Evolutionary conservation across 2,329 filamentous ascomycete species (phyloP).

Genomic region (Cercospora sojina): DNA sequence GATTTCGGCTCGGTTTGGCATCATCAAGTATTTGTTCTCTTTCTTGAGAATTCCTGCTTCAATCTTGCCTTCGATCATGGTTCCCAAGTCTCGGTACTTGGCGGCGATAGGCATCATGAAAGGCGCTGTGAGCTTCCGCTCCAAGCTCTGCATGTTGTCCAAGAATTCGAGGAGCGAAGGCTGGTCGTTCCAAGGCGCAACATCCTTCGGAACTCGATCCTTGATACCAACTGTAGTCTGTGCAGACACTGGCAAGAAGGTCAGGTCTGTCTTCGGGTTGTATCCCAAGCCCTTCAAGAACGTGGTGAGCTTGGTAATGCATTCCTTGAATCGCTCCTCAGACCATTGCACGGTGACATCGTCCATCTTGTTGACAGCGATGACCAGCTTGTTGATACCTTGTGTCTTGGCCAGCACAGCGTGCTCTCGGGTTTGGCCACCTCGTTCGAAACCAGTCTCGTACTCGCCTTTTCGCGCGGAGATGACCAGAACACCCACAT

Average conservation of each 20-base stretch:
- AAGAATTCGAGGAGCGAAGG: slow-evolving; percentile 93
- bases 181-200: slow-evolving; percentile 81
- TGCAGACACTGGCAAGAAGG: slow-evolving; percentile 94
- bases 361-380: slow-evolving; percentile 99
- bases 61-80: slow-evolving; percentile 95
- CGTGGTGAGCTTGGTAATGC: slow-evolving; percentile 78
- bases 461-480: slow-evolving; percentile 97
- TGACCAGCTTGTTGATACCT: slow-evolving; percentile 92
- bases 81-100: slow-evolving; percentile 97
- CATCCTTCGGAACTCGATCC: slow-evolving; percentile 72
- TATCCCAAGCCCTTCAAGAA: slow-evolving; percentile 94
- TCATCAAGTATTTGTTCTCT: slow-evolving; percentile 80
- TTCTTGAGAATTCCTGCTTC: slow-evolving; percentile 94
- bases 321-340: slow-evolving; percentile 88
- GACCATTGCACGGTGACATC: slow-evolving; percentile 96
- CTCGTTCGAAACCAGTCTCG: slow-evolving; percentile 96
- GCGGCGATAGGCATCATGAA: slow-evolving; percentile 99
- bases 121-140: slow-evolving; percentile 93
- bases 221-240: slow-evolving; percentile 86
- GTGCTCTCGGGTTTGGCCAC: slow-evolving; percentile 95
- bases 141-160: slow-evolving; percentile 87
- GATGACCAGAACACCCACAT: slow-evolving; percentile 93
- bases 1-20: slow-evolving; percentile 86
- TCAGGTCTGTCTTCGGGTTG: slow-evolving; percentile 88
- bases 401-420: slow-evolving; percentile 97